Conservation (phyloP, 2,329 filamentous ascomycete species). For the Metarhizium guizhouense region DNA sequence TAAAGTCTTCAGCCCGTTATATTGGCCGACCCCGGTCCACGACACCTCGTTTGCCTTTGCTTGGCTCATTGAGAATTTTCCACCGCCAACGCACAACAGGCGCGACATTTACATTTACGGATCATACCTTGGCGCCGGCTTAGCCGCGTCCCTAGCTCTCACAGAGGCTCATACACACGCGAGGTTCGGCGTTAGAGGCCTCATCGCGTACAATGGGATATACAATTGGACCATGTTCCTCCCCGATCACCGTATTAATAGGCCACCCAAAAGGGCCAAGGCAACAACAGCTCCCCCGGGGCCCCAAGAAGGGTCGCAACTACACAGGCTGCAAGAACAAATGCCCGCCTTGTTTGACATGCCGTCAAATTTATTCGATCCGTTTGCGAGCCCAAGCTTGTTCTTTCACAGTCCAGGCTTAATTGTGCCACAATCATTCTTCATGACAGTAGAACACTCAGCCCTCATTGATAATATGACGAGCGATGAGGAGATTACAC, state of each 20-base stretch:
- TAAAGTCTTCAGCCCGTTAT: slow-evolving; percentile 15
- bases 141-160: slow-evolving; percentile 48
- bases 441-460: slow-evolving; percentile 21
- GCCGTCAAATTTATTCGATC: slow-evolving; percentile 45
- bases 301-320: slow-evolving; percentile 23
- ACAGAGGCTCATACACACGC: slow-evolving; percentile 40
- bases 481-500: slow-evolving; percentile 9
- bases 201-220: slow-evolving; percentile 50
- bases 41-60: slow-evolving; percentile 45
- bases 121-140: slow-evolving; percentile 46
- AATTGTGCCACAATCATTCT: slow-evolving; percentile 35
- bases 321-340: slow-evolving; percentile 27
- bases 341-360: slow-evolving; percentile 35
- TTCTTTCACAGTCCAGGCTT: slow-evolving; percentile 48
- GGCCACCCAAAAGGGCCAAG: slow-evolving; percentile 10
- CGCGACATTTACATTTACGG: slow-evolving; percentile 41
- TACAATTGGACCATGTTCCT: slow-evolving; percentile 58
- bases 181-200: slow-evolving; percentile 39
- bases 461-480: slow-evolving; percentile 15
- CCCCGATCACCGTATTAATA: slow-evolving; percentile 40
- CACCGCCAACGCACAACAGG: slow-evolving; percentile 23
- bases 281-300: slow-evolving; percentile 9
- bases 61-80: slow-evolving; percentile 39
- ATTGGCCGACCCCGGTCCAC: slow-evolving; percentile 50
- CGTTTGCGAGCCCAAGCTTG: slow-evolving; percentile 49